phyloP scores from a whole-genome alignment of 1,284 basidiomycete genomes.

The Naganishia sp. region DNA sequence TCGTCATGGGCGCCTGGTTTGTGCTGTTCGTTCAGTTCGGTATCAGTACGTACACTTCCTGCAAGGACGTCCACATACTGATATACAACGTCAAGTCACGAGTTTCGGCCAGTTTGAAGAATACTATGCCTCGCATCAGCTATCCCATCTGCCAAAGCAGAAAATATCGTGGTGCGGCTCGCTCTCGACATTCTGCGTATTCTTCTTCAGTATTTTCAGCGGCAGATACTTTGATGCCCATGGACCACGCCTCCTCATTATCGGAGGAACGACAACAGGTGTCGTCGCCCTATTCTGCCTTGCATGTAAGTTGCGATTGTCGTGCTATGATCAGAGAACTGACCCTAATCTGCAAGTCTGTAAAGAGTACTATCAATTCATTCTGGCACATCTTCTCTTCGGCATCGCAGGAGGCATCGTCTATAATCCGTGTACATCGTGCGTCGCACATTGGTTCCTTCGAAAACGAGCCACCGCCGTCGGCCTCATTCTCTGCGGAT shows the following conservation, averaged over 20 bases:
- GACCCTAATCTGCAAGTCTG: constrained; percentile 37
- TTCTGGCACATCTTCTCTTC: constrained; percentile 46
- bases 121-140: constrained; percentile 45
- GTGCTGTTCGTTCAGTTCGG: constrained; percentile 49
- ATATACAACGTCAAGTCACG: constrained; percentile 37
- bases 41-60: constrained; percentile 41
- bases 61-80: background rate
- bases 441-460: constrained; percentile 50
- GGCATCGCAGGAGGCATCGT: constrained; percentile 44
- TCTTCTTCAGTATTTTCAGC: constrained; percentile 41
- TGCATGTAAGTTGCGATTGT: constrained; percentile 41
- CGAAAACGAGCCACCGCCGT: constrained; percentile 44
- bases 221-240: constrained; percentile 51
- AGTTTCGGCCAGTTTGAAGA: constrained; percentile 46
- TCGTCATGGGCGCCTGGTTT: constrained; percentile 44
- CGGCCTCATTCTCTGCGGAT: constrained; percentile 47
- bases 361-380: constrained; percentile 50
- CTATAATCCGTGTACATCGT: constrained; percentile 48
- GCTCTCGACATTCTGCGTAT: constrained; percentile 43
- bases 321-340: background rate
- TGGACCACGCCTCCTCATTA: constrained; percentile 41
- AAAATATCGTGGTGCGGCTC: constrained; percentile 50
- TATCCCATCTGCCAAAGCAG: constrained; percentile 42
- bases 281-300: constrained; percentile 43
- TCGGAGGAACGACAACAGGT: constrained; percentile 38